phyloP scores from a whole-genome alignment of 2,329 filamentous ascomycete species.

The Diaporthe citrichinensis region DNA sequence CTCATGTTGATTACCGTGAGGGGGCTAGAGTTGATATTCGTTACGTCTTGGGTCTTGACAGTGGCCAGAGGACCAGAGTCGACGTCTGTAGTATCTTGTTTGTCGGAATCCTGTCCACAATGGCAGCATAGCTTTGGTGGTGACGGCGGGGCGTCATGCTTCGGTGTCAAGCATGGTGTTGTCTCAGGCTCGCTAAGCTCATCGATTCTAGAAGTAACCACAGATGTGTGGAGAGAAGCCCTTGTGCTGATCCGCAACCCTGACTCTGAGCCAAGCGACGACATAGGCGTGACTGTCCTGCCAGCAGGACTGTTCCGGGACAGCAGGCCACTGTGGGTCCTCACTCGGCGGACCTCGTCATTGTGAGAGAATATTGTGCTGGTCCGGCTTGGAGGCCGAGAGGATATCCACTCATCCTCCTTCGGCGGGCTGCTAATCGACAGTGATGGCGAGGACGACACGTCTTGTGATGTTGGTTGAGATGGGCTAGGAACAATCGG shows the following conservation, averaged over 20 bases:
- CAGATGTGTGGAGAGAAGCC: constrained; percentile 3
- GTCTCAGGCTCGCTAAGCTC: constrained; percentile 35
- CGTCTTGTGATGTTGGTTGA: background rate
- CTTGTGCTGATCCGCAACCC: constrained; percentile 2
- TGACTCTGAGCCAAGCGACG: constrained; percentile 28
- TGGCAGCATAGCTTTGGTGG: constrained; percentile 3
- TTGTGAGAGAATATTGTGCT: constrained; percentile 9
- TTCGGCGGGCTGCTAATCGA: background rate
- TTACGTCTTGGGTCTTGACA: background rate
- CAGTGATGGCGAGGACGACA: background rate
- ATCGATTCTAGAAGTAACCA: constrained; percentile 26
- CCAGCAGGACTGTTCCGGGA: constrained; percentile 23
- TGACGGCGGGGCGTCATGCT: background rate
- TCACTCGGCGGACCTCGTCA: constrained; percentile 30
- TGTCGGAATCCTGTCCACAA: constrained; percentile 17
- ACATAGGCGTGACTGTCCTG: constrained; percentile 33
- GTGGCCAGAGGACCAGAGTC: background rate
- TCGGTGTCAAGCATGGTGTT: constrained; percentile 13
- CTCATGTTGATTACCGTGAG: constrained; percentile 13
- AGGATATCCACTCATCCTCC: constrained; percentile 35
- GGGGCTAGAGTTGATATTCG: background rate
- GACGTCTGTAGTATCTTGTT: background rate
- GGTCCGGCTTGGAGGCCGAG: constrained; percentile 8
- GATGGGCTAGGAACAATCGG: background rate
- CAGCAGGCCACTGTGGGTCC: background rate